These are phyloP conservation scores for Diplodia seriata DNA, from an alignment of 2,329 filamentous ascomycete species.

Conservation along the genomic window DNA sequence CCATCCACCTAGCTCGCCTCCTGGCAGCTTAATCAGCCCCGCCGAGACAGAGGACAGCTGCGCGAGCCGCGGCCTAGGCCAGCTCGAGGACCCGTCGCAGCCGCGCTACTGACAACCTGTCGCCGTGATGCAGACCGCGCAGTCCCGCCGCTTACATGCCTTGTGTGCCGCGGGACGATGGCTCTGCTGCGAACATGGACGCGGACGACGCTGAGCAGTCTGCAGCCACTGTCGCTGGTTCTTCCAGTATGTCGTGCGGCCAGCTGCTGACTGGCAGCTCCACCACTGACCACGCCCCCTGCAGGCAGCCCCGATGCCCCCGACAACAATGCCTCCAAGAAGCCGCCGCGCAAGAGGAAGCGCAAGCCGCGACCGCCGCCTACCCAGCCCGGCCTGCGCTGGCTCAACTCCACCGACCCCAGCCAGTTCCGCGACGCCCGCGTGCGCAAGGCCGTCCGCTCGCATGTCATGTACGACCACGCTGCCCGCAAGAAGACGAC, in stretches of 20 bases:
- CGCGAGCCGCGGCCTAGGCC: neutral
- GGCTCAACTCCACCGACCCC: slow-evolving; percentile 23
- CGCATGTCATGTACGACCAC: slow-evolving; percentile 25
- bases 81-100: slow-evolving; percentile 3
- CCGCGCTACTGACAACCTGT: neutral
- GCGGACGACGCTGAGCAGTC: neutral
- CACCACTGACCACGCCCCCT: slow-evolving; percentile 6
- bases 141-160: slow-evolving; percentile 23
- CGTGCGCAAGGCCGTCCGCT: slow-evolving; percentile 22
- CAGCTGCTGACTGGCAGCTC: slow-evolving; percentile 4
- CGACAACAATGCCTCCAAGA: slow-evolving; percentile 1
- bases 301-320: slow-evolving; percentile 18
- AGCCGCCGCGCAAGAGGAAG: slow-evolving; percentile 17
- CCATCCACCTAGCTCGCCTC: neutral
- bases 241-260: slow-evolving; percentile 5
- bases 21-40: slow-evolving; percentile 16
- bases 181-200: slow-evolving; percentile 14
- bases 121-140: slow-evolving; percentile 23
- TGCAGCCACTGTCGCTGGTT: neutral
- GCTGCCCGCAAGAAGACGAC: slow-evolving; percentile 16
- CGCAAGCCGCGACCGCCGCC: slow-evolving; percentile 22
- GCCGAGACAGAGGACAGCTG: neutral
- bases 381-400: slow-evolving; percentile 25
- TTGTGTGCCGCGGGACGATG: slow-evolving; percentile 18
- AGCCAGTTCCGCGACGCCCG: slow-evolving; percentile 15